These are phyloP conservation scores for Colletotrichum higginsianum DNA, from an alignment of 2,329 filamentous ascomycete species.

Conservation along the genomic window DNA sequence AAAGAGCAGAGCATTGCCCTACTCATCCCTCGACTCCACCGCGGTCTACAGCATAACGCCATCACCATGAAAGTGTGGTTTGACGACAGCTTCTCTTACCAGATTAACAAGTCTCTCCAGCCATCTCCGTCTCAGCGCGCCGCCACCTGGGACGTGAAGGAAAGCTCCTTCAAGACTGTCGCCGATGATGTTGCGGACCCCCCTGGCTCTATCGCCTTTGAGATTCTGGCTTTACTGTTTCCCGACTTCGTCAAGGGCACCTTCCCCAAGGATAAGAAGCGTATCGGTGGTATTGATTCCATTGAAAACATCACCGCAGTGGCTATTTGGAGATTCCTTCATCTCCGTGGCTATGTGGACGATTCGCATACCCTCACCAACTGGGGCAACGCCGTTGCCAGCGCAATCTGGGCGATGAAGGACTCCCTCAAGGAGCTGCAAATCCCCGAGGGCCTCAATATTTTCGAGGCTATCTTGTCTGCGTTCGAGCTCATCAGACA, in stretches of 20 bases:
- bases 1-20: slow-evolving; percentile 84
- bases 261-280: slow-evolving; percentile 70
- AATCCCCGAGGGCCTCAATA: slow-evolving; percentile 58
- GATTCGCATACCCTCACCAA: slow-evolving; percentile 82
- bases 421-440: slow-evolving; percentile 62
- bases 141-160: slow-evolving; percentile 81
- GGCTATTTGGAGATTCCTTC: slow-evolving; percentile 89
- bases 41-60: slow-evolving; percentile 85
- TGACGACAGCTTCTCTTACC: slow-evolving; percentile 76
- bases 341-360: slow-evolving; percentile 89
- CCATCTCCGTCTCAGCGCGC: slow-evolving; percentile 63
- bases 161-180: slow-evolving; percentile 66
- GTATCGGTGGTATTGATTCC: slow-evolving; percentile 74
- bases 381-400: slow-evolving; percentile 86
- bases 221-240: slow-evolving; percentile 78
- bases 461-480: slow-evolving; percentile 85
- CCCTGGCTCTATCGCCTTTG: slow-evolving; percentile 68
- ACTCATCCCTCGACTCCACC: slow-evolving; percentile 83
- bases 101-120: slow-evolving; percentile 70
- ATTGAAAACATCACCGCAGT: slow-evolving; percentile 79
- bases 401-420: slow-evolving; percentile 75
- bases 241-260: slow-evolving; percentile 79
- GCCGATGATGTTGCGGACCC: slow-evolving; percentile 58
- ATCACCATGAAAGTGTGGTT: slow-evolving; percentile 90
- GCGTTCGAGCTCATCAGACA: slow-evolving; percentile 89